These are phyloP conservation scores for Ganoderma resinaceum DNA, from an alignment of 1,284 basidiomycete genomes.

Conservation along the genomic window DNA sequence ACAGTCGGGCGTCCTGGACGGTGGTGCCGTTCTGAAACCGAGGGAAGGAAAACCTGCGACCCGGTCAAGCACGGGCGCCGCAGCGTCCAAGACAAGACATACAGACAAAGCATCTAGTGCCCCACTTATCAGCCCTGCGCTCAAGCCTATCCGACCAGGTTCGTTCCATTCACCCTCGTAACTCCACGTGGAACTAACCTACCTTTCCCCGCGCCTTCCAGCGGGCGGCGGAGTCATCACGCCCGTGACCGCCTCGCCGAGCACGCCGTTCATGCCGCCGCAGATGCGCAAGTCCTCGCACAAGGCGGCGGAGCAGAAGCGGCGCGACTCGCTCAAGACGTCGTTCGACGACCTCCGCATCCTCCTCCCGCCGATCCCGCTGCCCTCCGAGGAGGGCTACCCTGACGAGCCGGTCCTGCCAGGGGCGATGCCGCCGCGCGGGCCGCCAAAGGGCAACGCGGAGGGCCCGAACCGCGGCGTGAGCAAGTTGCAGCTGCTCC, in stretches of 20 bases:
- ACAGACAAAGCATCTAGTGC: conserved; percentile 33
- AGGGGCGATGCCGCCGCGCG: conserved; percentile 85
- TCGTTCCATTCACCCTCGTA: conserved; percentile 26
- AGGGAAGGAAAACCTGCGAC: conserved; percentile 38
- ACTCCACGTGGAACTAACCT: not conserved
- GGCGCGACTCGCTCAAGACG: conserved; percentile 93
- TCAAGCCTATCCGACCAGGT: conserved; percentile 80
- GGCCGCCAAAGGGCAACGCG: conserved; percentile 84
- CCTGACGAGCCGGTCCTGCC: conserved; percentile 74
- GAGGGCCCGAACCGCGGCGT: conserved; percentile 96
- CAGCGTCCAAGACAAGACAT: conserved; percentile 24
- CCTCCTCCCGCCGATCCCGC: conserved; percentile 88
- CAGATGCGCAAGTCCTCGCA: conserved; percentile 87
- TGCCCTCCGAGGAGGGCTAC: conserved; percentile 73
- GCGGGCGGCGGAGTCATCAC: conserved; percentile 34
- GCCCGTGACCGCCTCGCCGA: conserved; percentile 33
- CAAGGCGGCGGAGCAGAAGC: conserved; percentile 97
- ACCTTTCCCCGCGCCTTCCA: conserved; percentile 6
- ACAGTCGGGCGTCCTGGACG: conserved; percentile 30
- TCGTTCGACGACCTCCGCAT: conserved; percentile 94
- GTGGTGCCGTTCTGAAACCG: conserved; percentile 15
- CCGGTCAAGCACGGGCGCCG: conserved; percentile 37
- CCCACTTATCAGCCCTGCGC: conserved; percentile 50
- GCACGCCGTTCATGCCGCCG: conserved; percentile 38
- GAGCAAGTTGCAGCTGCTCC: conserved; percentile 90